These are phyloP conservation scores for Coemansia interrupta DNA, from an alignment of 192 early-diverging fungal genomes.

Conservation along the genomic window DNA sequence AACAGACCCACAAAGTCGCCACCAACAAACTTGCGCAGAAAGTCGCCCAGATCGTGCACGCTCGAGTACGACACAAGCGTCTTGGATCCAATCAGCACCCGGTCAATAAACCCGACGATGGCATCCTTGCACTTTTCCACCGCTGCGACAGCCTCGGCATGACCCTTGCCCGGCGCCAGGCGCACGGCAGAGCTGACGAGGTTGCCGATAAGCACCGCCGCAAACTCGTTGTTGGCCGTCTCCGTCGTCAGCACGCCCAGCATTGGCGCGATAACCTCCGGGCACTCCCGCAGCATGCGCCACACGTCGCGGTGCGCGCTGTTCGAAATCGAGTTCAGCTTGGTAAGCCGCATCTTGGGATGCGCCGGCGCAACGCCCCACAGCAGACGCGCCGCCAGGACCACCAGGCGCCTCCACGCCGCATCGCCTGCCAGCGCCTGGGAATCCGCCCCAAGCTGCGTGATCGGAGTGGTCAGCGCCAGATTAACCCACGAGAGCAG, in stretches of 20 bases:
- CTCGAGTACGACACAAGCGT: constrained; percentile 18
- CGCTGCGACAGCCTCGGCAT: constrained; percentile 18
- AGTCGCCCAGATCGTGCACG: constrained; percentile 54
- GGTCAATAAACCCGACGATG: constrained; percentile 29
- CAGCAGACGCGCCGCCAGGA: constrained; percentile 53
- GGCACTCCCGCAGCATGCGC: constrained; percentile 53
- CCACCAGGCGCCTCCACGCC: constrained; percentile 55
- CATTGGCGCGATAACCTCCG: constrained; percentile 29
- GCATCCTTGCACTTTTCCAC: constrained; percentile 46
- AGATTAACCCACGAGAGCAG: constrained; percentile 64
- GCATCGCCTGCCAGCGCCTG: constrained; percentile 51
- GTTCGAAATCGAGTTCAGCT: constrained; percentile 32
- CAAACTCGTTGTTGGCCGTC: constrained; percentile 41
- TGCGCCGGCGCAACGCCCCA: constrained; percentile 58
- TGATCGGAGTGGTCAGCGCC: constrained; percentile 37
- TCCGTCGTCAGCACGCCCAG: constrained; percentile 49
- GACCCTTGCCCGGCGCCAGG: constrained; percentile 32
- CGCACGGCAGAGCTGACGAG: constrained; percentile 58
- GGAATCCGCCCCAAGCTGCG: constrained; percentile 50
- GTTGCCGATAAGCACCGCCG: constrained; percentile 61
- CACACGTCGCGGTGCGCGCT: constrained; percentile 40
- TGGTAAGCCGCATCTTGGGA: constrained; percentile 8
- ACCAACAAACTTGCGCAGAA: constrained; percentile 57
- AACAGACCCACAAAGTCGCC: constrained; percentile 59
- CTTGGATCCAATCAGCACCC: constrained; percentile 21